These are phyloP conservation scores for Debaryomyces singareniensis DNA, from an alignment of 1,139 yeast species.

Conservation along the genomic window DNA sequence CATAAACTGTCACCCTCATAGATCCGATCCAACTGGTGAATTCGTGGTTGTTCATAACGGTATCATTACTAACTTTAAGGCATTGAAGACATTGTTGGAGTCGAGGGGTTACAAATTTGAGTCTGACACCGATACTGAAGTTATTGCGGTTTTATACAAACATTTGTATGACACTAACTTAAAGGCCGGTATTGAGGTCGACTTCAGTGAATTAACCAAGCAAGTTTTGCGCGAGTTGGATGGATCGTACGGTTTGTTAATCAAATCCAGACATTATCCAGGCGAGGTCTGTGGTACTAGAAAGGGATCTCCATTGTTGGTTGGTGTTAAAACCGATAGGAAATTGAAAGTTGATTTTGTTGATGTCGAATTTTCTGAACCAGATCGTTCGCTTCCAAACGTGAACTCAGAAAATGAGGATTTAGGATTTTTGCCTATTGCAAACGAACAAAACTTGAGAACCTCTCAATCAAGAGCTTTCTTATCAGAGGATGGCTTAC, in stretches of 20 bases:
- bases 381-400: conserved; percentile 12
- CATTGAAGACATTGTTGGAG: conserved; percentile 71
- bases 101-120: conserved; percentile 80
- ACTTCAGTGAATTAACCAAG: conserved; percentile 88
- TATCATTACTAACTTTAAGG: conserved; percentile 93
- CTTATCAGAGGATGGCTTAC: conserved; percentile 83
- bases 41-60: conserved; percentile 96
- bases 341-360: conserved; percentile 97
- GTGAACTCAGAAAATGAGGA: conserved; percentile 8
- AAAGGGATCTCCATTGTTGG: conserved; percentile 94
- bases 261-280: conserved; percentile 88
- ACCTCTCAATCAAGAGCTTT: conserved; percentile 92
- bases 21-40: conserved; percentile 77
- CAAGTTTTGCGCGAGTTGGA: conserved; percentile 89
- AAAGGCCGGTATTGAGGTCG: conserved; percentile 45
- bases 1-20: conserved; percentile 91
- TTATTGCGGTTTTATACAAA: conserved; percentile 92
- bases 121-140: conserved; percentile 96
- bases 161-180: conserved; percentile 80
- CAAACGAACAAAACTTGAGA: conserved; percentile 54
- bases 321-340: conserved; percentile 94
- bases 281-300: conserved; percentile 96
- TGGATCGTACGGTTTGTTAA: conserved; percentile 95
- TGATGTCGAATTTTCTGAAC: conserved; percentile 92
- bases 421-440: conserved; percentile 30